phyloP scores from a whole-genome alignment of 192 early-diverging fungal genomes.

The Rhizophagus sp. region DNA sequence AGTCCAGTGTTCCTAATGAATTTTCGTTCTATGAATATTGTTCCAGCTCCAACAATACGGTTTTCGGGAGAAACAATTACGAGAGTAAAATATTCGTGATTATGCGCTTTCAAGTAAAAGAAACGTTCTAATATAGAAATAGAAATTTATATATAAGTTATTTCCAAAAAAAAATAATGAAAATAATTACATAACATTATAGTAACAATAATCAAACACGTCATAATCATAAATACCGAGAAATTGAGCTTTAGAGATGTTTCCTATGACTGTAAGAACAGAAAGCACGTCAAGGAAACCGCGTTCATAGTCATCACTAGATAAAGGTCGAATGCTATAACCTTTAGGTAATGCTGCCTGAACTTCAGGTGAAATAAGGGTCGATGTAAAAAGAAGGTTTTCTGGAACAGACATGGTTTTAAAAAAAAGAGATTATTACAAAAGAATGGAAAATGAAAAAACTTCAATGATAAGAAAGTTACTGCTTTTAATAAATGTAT shows the following conservation, averaged over 20 bases:
- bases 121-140: constrained; percentile 56
- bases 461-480: neutral
- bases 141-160: neutral
- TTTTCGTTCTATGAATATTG: constrained; percentile 82
- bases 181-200: neutral
- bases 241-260: constrained; percentile 67
- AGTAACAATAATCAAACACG: constrained; percentile 7
- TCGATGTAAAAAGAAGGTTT: constrained; percentile 60
- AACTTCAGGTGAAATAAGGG: constrained; percentile 71
- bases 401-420: neutral
- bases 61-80: constrained; percentile 74
- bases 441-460: no score
- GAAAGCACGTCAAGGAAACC: constrained; percentile 64
- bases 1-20: constrained; percentile 79
- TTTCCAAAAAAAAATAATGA: neutral
- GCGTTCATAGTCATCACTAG: constrained; percentile 71
- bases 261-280: constrained; percentile 75
- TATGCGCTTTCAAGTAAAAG: constrained; percentile 73
- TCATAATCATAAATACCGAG: constrained; percentile 42
- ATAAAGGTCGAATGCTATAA: constrained; percentile 68
- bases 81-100: constrained; percentile 78
- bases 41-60: constrained; percentile 76
- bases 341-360: constrained; percentile 61
- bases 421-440: no score
- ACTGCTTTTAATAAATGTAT: no score